Evolutionary conservation across 1,284 basidiomycete genomes (phyloP).

Genomic region (Apiotrichum siamense): DNA sequence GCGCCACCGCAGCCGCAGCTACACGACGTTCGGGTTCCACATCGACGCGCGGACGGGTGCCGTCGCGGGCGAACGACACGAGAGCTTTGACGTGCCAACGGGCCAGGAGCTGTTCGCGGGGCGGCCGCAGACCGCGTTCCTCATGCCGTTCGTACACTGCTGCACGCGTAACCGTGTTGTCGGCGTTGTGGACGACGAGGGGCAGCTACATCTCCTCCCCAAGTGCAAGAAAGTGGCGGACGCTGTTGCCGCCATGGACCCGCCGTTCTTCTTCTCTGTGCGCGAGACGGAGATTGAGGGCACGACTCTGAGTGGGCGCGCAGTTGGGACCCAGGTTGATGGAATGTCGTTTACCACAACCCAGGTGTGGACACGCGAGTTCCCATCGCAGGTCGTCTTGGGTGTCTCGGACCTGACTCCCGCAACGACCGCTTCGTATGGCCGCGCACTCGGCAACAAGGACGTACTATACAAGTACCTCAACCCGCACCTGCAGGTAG

Average conservation of each 20-base stretch:
- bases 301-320: slow-evolving; percentile 11
- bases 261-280: slow-evolving; percentile 31
- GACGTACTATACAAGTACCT: slow-evolving; percentile 91
- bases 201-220: slow-evolving; percentile 42
- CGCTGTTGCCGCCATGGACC: slow-evolving; percentile 25
- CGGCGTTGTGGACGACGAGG: slow-evolving; percentile 32
- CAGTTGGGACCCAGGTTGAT: slow-evolving; percentile 7
- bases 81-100: slow-evolving; percentile 20
- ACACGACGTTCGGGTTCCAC: slow-evolving; percentile 61
- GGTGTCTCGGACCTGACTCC: slow-evolving; percentile 22
- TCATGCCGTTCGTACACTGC: slow-evolving; percentile 41
- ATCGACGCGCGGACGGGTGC: slow-evolving; percentile 71
- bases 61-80: slow-evolving; percentile 34
- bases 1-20: slow-evolving; percentile 1
- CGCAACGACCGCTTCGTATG: slow-evolving; percentile 66
- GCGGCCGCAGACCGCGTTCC: slow-evolving; percentile 29
- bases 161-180: slow-evolving; percentile 34
- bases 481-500: slow-evolving; percentile 69
- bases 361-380: slow-evolving; percentile 57
- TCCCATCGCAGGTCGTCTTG: slow-evolving; percentile 55
- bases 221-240: slow-evolving; percentile 41
- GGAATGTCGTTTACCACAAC: slow-evolving; percentile 4
- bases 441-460: slow-evolving; percentile 79
- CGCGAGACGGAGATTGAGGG: slow-evolving; percentile 16
- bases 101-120: slow-evolving; percentile 37